A percentile compares a stretch with the other conserved stretches of the same genome.
Conservation (phyloP, 306 rosid genomes). For the Vachellia collinsii region DNA sequence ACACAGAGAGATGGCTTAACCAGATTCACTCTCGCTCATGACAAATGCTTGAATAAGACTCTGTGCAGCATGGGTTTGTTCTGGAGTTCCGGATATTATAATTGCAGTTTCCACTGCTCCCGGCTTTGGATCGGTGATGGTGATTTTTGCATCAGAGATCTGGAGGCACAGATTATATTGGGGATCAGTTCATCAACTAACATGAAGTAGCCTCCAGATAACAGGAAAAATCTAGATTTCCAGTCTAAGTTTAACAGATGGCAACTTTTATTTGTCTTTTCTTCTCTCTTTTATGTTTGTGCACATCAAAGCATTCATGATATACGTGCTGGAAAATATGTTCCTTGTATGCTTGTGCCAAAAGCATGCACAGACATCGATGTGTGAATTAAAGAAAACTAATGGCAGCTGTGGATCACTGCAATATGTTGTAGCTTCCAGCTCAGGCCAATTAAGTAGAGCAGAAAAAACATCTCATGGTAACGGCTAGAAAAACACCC, state of each 20-base stretch:
- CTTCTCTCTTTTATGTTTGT: neutral
- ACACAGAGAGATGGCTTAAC: constrained; percentile 58
- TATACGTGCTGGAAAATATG: constrained; percentile 2
- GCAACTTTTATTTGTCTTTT: neutral
- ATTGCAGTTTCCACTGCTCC: constrained; percentile 89
- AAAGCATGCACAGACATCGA: neutral
- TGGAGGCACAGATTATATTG: constrained; percentile 47
- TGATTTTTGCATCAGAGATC: constrained; percentile 94
- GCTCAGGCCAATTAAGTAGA: neutral
- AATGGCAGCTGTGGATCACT: constrained; percentile 1
- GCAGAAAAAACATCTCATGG: constrained; percentile 26
- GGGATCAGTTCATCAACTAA: constrained; percentile 33
- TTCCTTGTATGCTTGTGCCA: constrained; percentile 1
- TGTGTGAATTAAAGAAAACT: constrained; percentile 1
- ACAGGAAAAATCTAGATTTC: constrained; percentile 27
- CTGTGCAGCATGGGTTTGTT: constrained; percentile 97
- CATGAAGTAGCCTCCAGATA: neutral
- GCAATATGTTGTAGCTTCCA: neutral
- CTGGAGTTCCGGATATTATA: constrained; percentile 94
- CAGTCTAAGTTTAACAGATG: constrained; percentile 10
- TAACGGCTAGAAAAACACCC: constrained; percentile 18
- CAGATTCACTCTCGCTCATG: constrained; percentile 76
- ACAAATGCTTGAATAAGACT: constrained; percentile 99
- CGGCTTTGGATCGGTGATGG: constrained; percentile 79
- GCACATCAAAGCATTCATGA: constrained; percentile 18